A percentile compares a stretch with the other conserved stretches of the same genome.
Conservation (phyloP, 306 rosid species). For the Inga leiocalycina region DNA sequence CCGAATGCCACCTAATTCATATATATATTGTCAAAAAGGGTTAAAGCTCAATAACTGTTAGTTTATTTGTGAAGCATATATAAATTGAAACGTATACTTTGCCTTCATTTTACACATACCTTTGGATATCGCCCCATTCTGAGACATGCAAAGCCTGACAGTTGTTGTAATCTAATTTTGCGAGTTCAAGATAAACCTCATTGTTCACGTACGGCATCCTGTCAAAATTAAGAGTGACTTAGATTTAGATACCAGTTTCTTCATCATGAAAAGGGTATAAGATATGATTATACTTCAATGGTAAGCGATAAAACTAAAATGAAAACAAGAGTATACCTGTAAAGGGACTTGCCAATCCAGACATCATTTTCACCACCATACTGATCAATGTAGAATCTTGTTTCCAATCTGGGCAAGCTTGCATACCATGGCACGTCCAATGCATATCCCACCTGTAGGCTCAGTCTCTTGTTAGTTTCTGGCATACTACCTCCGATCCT, state of each 20-base stretch:
- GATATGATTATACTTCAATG: not conserved
- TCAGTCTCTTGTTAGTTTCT: not conserved
- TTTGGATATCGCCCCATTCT: conserved; percentile 72
- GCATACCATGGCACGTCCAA: conserved; percentile 84
- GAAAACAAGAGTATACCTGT: conserved; percentile 47
- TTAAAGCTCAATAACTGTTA: not conserved
- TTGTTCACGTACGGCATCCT: conserved; percentile 83
- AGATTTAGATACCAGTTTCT: not conserved
- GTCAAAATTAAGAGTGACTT: not conserved
- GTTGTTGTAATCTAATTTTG: conserved; percentile 69
- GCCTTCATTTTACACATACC: conserved; percentile 34
- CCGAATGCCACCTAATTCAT: conserved; percentile 67
- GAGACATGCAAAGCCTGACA: conserved; percentile 67
- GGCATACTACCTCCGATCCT: not conserved
- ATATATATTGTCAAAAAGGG: not conserved
- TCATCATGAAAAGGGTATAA: not conserved
- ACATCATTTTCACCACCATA: conserved; percentile 77
- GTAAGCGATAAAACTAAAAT: too few relatives aligned
- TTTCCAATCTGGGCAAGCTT: conserved; percentile 76
- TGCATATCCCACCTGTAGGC: conserved; percentile 63
- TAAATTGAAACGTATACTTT: not conserved
- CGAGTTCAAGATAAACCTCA: conserved; percentile 69
- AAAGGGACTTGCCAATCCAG: conserved; percentile 96
- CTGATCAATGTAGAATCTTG: conserved; percentile 72
- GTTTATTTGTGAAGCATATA: not conserved